Evolutionary conservation across 345 rosid genomes (phyloP).

Genomic region (Melastoma malabathricum): DNA sequence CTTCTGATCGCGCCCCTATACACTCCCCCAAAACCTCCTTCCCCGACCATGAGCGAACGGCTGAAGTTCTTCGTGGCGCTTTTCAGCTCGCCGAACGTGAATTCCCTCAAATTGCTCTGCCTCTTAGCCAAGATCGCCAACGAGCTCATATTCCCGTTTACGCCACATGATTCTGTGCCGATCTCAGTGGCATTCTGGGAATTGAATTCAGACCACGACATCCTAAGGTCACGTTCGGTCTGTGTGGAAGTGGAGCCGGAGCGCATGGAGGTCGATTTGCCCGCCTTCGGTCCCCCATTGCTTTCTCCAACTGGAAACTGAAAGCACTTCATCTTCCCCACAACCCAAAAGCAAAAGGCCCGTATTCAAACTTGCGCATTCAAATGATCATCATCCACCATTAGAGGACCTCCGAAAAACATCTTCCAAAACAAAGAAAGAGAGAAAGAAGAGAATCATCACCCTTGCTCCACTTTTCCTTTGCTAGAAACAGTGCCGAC

Average conservation of each 20-base stretch:
- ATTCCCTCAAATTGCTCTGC: conserved; percentile 59
- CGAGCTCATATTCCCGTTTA: conserved; percentile 20
- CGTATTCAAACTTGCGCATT: too few species aligned
- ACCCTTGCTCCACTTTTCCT: too few species aligned
- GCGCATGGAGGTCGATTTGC: conserved; percentile 34
- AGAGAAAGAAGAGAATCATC: too few species aligned
- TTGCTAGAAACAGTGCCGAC: too few species aligned
- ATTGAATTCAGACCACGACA: conserved; percentile 56
- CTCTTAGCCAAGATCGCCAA: conserved; percentile 53
- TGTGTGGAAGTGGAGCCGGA: conserved; percentile 32
- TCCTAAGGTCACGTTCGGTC: conserved; percentile 28
- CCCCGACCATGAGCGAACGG: conserved; percentile 84
- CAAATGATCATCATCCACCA: too few species aligned
- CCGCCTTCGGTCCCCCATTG: conserved; percentile 28
- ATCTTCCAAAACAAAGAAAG: too few species aligned
- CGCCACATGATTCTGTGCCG: conserved; percentile 40
- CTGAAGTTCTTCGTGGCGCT: conserved; percentile 78
- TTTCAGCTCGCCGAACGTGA: conserved; percentile 60
- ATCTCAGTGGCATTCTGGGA: conserved; percentile 52
- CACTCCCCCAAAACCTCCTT: conserved; percentile 93
- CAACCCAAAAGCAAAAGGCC: too few species aligned
- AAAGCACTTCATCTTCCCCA: conserved; percentile 51
- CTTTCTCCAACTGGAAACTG: conserved; percentile 29
- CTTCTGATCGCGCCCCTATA: conserved; percentile 54
- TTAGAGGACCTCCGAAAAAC: too few species aligned